Evolutionary conservation across 129 eudicot species (phyloP), one percentile per base, ranked within the genome.

Genomic region (Flaveria ramosissima): DNA sequence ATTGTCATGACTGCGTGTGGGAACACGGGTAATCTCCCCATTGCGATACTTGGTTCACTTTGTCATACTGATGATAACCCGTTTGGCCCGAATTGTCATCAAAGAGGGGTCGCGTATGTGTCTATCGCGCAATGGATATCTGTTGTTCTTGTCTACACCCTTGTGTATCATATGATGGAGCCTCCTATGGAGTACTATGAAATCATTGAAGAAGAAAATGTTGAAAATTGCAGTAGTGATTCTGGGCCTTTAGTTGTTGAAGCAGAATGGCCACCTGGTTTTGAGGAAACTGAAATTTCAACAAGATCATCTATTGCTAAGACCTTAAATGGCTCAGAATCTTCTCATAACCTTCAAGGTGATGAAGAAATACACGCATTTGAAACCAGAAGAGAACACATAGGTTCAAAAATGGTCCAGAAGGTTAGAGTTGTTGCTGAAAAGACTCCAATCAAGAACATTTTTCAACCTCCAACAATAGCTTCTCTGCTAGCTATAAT

Each of bases 101-200:
- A 73, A 8, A 70, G 78, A 52, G 90, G 90, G 9, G 81, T 86
- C 6, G 86, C 88, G 26, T 83, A 83, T 77, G 88, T 80, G 57
- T 86, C 88, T n/a, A 83, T 83, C 61, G 83, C 88, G 13, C 88
- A 83, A 53, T 83, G 90, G 87, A 83, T 86, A 16, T 80, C 86
- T 0, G 84, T 86, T 14, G 61, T 74, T 86, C 83, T 86, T 53
- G 90, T 86, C 1, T 83, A 86, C 48, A 86, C 84, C 7, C 50
- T 83, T 43, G 82, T 86, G 71, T 83, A 86, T 63, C 85, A 86
- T 62, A 86, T 86, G 90, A 83, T 86, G 90, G 84, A 83, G 81
- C 90, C 90, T 26, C 87, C 87, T 9, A 26, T 83, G 61, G 85
- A 80, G 59, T 83, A 80, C 20, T 86, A 81, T 24, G 88, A 86